Percentiles rank a stretch among this genome's conserved stretches.
phyloP scores from a whole-genome alignment of 768 basidiomycete genomes.

The Boletus vinaceobasis region DNA sequence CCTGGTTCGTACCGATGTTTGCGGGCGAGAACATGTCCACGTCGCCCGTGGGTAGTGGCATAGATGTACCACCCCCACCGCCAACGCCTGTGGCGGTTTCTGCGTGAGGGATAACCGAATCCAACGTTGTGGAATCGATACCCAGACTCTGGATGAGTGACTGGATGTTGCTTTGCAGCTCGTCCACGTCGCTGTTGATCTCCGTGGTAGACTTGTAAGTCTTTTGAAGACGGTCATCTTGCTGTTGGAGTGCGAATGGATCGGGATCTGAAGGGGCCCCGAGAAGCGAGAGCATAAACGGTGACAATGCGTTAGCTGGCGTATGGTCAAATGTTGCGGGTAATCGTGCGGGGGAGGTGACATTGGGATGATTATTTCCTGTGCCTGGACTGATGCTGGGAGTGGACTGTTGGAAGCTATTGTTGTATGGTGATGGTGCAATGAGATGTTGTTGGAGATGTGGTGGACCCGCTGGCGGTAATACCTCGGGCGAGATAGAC shows the following conservation, averaged over 20 bases:
- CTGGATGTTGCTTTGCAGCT: conserved; percentile 64
- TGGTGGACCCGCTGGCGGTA: conserved; percentile 16
- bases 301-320: conserved; percentile 20
- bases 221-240: conserved; percentile 45
- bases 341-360: conserved; percentile 9
- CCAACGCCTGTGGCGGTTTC: conserved; percentile 12
- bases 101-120: neutral
- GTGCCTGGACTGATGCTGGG: neutral
- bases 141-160: conserved; percentile 70
- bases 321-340: conserved; percentile 22
- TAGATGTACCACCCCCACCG: conserved; percentile 4
- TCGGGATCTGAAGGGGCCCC: conserved; percentile 28
- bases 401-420: conserved; percentile 6
- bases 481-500: conserved; percentile 21
- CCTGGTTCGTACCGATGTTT: conserved; percentile 5
- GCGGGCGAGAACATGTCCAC: conserved; percentile 20
- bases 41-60: neutral
- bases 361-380: conserved; percentile 3
- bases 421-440: conserved; percentile 29
- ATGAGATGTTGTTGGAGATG: conserved; percentile 25
- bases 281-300: conserved; percentile 24
- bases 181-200: conserved; percentile 71
- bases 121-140: conserved; percentile 46
- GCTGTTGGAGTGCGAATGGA: conserved; percentile 34
- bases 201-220: conserved; percentile 59